Evolutionary conservation across 1,139 yeast genomes (phyloP).

Genomic region (Protomyces inundatus): DNA sequence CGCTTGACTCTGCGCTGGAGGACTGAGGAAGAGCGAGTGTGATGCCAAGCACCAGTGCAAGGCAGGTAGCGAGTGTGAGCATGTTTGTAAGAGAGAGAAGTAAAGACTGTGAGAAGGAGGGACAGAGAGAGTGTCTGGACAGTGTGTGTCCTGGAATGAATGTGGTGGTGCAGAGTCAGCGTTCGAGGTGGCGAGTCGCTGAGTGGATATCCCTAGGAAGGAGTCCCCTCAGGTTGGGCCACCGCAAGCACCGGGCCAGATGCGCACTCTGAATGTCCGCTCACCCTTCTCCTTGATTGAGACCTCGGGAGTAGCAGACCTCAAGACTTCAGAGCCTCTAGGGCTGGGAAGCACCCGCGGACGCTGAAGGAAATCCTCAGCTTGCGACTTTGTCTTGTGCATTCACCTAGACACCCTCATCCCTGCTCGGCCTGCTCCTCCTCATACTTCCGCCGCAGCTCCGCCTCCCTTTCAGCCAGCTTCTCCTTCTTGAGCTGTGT

Average conservation of each 20-base stretch:
- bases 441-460: constrained; percentile 3
- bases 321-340: too few species aligned
- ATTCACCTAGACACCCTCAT: too few species aligned
- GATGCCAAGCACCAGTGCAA: not conserved
- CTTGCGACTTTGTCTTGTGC: too few species aligned
- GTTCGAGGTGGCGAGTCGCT: too few species aligned
- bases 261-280: too few species aligned
- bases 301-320: too few species aligned
- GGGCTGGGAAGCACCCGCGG: too few species aligned
- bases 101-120: not conserved
- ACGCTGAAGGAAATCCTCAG: too few species aligned
- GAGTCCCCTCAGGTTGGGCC: too few species aligned
- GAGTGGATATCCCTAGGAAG: too few species aligned
- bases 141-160: not conserved
- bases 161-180: not conserved
- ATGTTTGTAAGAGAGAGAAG: not conserved
- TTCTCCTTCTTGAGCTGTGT: constrained; percentile 16
- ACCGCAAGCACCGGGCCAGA: too few species aligned
- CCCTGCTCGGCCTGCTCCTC: not conserved
- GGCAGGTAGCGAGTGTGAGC: not conserved
- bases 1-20: not conserved
- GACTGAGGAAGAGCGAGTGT: not conserved
- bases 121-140: not conserved
- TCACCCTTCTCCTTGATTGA: too few species aligned
- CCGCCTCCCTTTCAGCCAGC: constrained; percentile 20